Conservation (phyloP, 768 basidiomycete species). For the Suillus subaureus region DNA sequence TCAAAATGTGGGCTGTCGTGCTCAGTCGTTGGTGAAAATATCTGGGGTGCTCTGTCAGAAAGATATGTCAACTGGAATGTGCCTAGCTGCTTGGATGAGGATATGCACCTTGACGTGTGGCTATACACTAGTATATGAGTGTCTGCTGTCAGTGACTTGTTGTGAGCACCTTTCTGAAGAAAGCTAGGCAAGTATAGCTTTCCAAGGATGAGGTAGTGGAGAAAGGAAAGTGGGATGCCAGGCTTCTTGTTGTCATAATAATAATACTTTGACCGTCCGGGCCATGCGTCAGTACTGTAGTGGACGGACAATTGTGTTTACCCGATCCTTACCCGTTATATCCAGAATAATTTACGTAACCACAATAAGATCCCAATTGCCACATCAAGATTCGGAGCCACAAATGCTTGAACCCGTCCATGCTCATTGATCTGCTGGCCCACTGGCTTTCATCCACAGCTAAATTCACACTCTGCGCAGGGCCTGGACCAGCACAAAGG, state of each 20-base stretch:
- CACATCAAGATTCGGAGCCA: neutral
- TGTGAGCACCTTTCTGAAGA: neutral
- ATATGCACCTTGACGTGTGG: conserved; percentile 15
- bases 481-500: neutral
- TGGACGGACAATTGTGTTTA: conserved; percentile 26
- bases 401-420: too few species aligned
- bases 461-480: neutral
- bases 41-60: neutral
- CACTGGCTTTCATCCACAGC: neutral
- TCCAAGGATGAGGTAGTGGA: conserved; percentile 2
- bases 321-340: conserved; percentile 20
- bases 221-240: conserved; percentile 10
- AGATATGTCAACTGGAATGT: conserved; percentile 3
- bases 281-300: neutral
- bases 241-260: conserved; percentile 7
- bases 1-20: neutral
- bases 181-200: neutral
- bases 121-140: conserved; percentile 7
- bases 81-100: conserved; percentile 11
- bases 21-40: neutral
- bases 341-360: conserved; percentile 12
- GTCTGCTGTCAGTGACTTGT: neutral
- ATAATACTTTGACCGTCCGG: conserved; percentile 1
- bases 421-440: too few species aligned
- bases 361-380: conserved; percentile 27